Conservation (phyloP, 1,284 basidiomycete species). For the Xerocomus amazonicus region DNA sequence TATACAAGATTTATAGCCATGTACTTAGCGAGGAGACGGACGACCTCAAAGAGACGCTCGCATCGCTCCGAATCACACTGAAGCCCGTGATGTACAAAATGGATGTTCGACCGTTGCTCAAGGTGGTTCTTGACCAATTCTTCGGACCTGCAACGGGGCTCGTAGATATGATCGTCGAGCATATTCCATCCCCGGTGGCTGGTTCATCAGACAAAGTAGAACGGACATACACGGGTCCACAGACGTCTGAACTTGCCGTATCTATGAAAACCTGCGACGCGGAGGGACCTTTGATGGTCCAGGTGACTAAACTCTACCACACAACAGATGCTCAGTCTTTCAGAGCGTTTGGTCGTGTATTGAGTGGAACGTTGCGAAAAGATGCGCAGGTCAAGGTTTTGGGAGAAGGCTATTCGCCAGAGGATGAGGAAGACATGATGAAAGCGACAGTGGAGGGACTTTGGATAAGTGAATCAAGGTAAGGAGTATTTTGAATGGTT, state of each 20-base stretch:
- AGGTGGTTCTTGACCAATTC: constrained; percentile 93
- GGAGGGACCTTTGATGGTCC: constrained; percentile 87
- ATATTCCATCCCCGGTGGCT: constrained; percentile 82
- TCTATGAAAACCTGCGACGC: constrained; percentile 83
- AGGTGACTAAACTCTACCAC: constrained; percentile 92
- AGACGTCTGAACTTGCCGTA: constrained; percentile 72
- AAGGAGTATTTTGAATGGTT: constrained; percentile 14
- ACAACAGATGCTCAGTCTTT: constrained; percentile 95
- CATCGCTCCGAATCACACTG: constrained; percentile 77
- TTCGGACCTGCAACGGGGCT: constrained; percentile 89
- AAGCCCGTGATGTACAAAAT: constrained; percentile 97
- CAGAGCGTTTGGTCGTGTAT: constrained; percentile 91
- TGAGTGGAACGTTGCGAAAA: constrained; percentile 85
- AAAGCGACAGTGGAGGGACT: constrained; percentile 82
- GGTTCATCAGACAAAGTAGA: constrained; percentile 76
- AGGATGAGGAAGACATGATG: constrained; percentile 99
- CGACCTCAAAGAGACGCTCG: constrained; percentile 78
- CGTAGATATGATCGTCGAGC: constrained; percentile 87
- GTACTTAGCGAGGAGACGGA: constrained; percentile 92
- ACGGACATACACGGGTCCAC: constrained; percentile 81
- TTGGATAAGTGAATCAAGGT: constrained; percentile 90
- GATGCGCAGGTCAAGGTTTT: constrained; percentile 92
- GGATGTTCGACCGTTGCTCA: constrained; percentile 93
- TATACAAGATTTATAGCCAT: constrained; percentile 97
- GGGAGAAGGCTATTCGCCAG: constrained; percentile 94